Conservation (phyloP, 2,329 filamentous ascomycete genomes). For the Fusarium circinatum region DNA sequence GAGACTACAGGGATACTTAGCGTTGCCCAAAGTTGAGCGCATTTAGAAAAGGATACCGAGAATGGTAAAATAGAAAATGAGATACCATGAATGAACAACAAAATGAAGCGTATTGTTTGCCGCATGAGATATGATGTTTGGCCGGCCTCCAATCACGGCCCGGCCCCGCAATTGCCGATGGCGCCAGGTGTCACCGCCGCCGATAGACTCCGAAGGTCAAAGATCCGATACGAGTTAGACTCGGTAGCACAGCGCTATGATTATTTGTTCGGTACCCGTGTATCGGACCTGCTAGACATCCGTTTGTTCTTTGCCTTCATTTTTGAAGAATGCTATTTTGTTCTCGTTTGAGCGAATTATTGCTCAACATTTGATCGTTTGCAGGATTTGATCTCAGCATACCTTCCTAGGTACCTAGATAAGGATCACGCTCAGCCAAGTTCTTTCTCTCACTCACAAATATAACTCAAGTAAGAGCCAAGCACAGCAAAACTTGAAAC, state of each 20-base stretch:
- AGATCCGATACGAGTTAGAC: background rate
- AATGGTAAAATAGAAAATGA: background rate
- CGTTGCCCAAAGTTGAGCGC: conserved; percentile 9
- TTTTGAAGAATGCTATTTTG: background rate
- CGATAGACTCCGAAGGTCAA: conserved; percentile 3
- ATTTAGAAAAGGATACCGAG: background rate
- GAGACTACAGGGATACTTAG: conserved; percentile 67
- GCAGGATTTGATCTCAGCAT: background rate
- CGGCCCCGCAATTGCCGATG: conserved; percentile 16
- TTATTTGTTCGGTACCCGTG: background rate
- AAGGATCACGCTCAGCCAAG: background rate
- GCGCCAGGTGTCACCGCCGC: conserved; percentile 11
- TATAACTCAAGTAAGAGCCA: background rate
- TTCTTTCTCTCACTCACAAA: background rate
- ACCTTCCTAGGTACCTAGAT: background rate
- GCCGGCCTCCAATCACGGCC: conserved; percentile 5
- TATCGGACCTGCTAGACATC: background rate
- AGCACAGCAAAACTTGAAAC: background rate
- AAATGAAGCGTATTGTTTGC: background rate
- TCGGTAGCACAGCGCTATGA: background rate
- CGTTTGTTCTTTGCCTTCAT: background rate
- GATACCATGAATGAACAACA: background rate
- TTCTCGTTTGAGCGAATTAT: conserved; percentile 32
- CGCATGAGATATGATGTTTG: background rate
- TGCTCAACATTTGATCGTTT: conserved; percentile 10